Percentiles rank a stretch among this genome's conserved stretches.
These are phyloP conservation scores for Plantago ovata DNA, from an alignment of 257 asterid genomes.

Conservation along the genomic window DNA sequence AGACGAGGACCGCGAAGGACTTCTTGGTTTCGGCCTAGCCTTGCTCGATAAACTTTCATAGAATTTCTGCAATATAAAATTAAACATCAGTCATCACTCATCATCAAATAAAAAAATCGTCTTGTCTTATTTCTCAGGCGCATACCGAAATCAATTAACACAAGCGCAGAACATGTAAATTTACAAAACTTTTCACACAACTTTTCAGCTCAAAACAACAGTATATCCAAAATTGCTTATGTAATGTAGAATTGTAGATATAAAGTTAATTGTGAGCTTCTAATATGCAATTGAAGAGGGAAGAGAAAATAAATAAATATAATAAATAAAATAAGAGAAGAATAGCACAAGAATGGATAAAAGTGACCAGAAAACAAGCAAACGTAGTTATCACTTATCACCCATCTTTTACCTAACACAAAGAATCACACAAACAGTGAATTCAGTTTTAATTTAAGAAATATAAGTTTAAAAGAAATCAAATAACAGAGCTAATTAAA, in stretches of 20 bases:
- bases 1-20: slow-evolving; percentile 68
- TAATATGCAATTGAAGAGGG: too few species aligned
- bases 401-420: slow-evolving; percentile 35
- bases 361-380: background rate
- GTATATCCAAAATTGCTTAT: background rate
- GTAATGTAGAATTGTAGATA: background rate
- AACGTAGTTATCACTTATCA: slow-evolving; percentile 13
- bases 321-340: background rate
- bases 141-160: background rate
- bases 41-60: slow-evolving; percentile 80
- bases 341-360: background rate
- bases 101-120: background rate
- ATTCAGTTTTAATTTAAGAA: background rate
- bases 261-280: background rate
- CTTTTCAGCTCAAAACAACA: background rate
- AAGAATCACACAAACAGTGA: background rate
- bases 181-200: background rate
- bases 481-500: background rate
- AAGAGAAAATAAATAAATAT: background rate
- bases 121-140: background rate
- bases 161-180: background rate
- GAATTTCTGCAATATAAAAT: slow-evolving; percentile 62
- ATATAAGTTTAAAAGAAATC: background rate
- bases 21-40: slow-evolving; percentile 85
- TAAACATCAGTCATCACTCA: background rate